These are phyloP conservation scores for Arabis hirsuta DNA, from an alignment of 345 rosid genomes.

Conservation along the genomic window DNA sequence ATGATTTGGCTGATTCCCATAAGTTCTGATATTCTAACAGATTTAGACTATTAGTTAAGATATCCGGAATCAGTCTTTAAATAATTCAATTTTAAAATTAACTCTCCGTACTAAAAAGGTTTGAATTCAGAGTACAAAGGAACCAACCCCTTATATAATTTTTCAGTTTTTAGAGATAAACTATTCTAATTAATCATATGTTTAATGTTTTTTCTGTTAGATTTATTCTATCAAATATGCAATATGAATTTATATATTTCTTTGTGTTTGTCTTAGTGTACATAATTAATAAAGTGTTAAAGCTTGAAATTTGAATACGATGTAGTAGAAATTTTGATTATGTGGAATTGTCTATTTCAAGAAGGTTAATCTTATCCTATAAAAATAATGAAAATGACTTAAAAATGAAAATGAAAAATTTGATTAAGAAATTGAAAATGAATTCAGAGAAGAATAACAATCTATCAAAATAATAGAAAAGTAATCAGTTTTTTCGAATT, in stretches of 20 bases:
- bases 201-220: too few species aligned
- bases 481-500: neutral
- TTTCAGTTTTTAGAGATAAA: neutral
- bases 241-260: too few species aligned
- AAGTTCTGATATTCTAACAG: neutral
- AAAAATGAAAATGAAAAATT: conserved; percentile 3
- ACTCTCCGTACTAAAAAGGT: too few species aligned
- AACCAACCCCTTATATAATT: too few species aligned
- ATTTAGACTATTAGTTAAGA: too few species aligned
- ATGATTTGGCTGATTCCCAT: conserved; percentile 6
- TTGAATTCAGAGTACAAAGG: too few species aligned
- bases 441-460: neutral
- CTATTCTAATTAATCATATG: neutral
- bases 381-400: conserved; percentile 11
- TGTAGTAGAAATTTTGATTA: neutral
- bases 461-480: neutral
- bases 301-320: neutral
- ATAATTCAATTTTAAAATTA: too few species aligned
- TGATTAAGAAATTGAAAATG: neutral
- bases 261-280: neutral
- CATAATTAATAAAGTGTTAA: neutral
- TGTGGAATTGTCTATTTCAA: neutral
- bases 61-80: too few species aligned
- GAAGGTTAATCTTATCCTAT: conserved; percentile 1
- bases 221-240: neutral